phyloP scores from a whole-genome alignment of 208 protist species.

The Leishmania tarentolae region DNA sequence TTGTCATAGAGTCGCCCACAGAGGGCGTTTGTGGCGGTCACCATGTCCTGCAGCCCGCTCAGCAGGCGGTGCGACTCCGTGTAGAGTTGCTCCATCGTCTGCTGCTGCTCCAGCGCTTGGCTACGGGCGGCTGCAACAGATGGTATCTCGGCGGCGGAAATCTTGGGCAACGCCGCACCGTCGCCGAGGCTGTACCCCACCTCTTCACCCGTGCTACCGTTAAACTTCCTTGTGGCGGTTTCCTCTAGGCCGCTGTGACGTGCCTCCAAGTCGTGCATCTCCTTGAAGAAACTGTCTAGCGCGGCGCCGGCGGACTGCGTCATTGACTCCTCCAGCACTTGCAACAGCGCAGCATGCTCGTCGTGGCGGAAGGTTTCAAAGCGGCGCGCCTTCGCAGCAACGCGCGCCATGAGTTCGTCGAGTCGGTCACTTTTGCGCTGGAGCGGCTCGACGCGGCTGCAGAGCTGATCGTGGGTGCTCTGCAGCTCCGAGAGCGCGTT shows the following conservation, averaged over 20 bases:
- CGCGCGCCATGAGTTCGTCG: constrained; percentile 71
- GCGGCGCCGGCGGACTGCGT: constrained; percentile 50
- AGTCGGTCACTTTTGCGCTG: constrained; percentile 65
- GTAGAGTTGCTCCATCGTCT: constrained; percentile 58
- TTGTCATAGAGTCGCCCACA: constrained; percentile 72
- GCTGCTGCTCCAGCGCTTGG: constrained; percentile 47
- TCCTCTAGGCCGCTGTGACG: constrained; percentile 15
- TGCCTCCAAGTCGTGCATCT: constrained; percentile 31
- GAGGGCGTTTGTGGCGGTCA: constrained; percentile 56
- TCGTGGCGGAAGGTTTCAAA: constrained; percentile 60
- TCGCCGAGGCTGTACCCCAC: background rate
- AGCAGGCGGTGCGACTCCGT: constrained; percentile 64
- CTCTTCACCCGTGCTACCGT: background rate
- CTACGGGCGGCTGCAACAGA: constrained; percentile 46
- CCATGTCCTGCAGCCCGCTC: constrained; percentile 39
- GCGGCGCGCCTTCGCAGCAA: constrained; percentile 54
- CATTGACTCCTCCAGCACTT: constrained; percentile 75
- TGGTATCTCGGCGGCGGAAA: constrained; percentile 30
- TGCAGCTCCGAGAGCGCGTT: constrained; percentile 21
- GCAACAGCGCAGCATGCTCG: constrained; percentile 60
- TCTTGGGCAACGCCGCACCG: background rate
- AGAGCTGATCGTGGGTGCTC: constrained; percentile 19
- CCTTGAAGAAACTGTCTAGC: constrained; percentile 58
- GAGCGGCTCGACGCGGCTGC: constrained; percentile 40
- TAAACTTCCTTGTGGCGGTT: background rate